phyloP scores from a whole-genome alignment of 192 early-diverging fungal genomes.

The Gonapodya prolifera region DNA sequence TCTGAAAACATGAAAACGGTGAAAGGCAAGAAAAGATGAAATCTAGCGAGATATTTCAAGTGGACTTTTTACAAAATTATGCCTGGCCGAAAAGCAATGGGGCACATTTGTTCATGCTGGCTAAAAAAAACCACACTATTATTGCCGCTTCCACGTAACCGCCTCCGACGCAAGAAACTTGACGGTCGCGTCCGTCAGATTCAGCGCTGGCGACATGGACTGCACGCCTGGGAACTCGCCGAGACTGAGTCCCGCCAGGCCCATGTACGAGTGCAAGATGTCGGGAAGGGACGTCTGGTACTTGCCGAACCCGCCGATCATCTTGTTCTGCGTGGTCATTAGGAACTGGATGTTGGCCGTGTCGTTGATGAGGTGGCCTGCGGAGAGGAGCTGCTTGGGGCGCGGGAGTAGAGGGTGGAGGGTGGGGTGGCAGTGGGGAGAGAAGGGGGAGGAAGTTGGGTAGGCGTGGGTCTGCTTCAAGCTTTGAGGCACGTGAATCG shows the following conservation, averaged over 20 bases:
- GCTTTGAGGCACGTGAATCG: not conserved
- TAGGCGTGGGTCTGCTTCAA: too few species aligned
- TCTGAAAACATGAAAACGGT: too few species aligned
- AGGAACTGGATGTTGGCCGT: conserved; percentile 42
- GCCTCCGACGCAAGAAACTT: not conserved
- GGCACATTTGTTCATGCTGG: too few species aligned
- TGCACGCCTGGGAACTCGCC: conserved; percentile 33
- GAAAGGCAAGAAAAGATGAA: too few species aligned
- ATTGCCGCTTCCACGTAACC: not conserved
- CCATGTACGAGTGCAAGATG: conserved; percentile 75
- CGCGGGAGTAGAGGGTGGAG: conserved; percentile 8
- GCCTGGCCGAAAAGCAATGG: too few species aligned
- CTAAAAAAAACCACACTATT: too few species aligned
- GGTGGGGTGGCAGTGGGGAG: not conserved
- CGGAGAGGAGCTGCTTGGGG: conserved; percentile 35
- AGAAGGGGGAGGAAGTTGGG: too few species aligned
- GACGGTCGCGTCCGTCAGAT: conserved; percentile 26
- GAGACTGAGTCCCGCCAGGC: conserved; percentile 51
- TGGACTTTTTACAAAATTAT: too few species aligned
- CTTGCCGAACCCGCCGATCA: conserved; percentile 44
- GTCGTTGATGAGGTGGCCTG: conserved; percentile 43
- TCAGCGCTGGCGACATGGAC: conserved; percentile 35
- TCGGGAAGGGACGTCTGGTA: conserved; percentile 43
- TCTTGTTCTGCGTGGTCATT: conserved; percentile 45
- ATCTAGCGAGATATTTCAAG: too few species aligned